Conservation (phyloP, 2,329 filamentous ascomycete species). For the Phialemonium atrogriseum region DNA sequence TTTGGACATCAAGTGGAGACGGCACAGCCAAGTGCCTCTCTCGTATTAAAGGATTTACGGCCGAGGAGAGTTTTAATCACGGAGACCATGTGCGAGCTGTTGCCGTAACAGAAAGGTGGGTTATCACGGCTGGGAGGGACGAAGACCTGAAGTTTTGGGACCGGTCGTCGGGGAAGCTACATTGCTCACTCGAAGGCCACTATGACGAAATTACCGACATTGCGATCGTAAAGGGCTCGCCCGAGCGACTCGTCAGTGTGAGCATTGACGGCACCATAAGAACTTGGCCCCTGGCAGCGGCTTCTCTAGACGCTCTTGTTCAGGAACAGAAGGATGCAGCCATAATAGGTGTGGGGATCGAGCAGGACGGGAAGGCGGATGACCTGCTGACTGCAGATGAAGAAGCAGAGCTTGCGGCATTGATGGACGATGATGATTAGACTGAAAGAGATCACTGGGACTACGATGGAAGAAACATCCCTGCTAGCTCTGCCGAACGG, state of each 20-base stretch:
- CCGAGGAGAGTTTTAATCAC: conserved; percentile 67
- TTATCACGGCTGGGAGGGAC: conserved; percentile 81
- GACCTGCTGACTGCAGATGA: conserved; percentile 73
- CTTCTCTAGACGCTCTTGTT: conserved; percentile 40
- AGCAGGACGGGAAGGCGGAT: conserved; percentile 32
- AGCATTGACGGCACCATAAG: conserved; percentile 86
- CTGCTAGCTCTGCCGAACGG: not conserved
- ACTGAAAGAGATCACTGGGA: conserved; percentile 5
- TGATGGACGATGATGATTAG: conserved; percentile 66
- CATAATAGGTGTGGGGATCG: too few species aligned
- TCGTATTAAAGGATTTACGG: conserved; percentile 57
- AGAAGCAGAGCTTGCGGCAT: conserved; percentile 78
- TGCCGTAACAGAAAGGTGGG: conserved; percentile 65
- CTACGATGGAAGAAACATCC: not conserved
- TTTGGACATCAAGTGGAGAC: conserved; percentile 93
- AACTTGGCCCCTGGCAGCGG: conserved; percentile 68
- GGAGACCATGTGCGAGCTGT: conserved; percentile 87
- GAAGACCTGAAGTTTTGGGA: conserved; percentile 93
- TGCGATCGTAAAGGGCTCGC: conserved; percentile 45
- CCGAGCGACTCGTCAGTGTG: conserved; percentile 62
- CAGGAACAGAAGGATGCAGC: conserved; percentile 39
- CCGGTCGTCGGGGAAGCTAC: conserved; percentile 59
- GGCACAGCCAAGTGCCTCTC: conserved; percentile 77
- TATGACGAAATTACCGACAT: conserved; percentile 89
- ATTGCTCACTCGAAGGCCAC: conserved; percentile 72